Percentiles rank a stretch among this genome's conserved stretches.
Evolutionary conservation across 345 rosid species (phyloP).

Genomic region (Heritiera littoralis): DNA sequence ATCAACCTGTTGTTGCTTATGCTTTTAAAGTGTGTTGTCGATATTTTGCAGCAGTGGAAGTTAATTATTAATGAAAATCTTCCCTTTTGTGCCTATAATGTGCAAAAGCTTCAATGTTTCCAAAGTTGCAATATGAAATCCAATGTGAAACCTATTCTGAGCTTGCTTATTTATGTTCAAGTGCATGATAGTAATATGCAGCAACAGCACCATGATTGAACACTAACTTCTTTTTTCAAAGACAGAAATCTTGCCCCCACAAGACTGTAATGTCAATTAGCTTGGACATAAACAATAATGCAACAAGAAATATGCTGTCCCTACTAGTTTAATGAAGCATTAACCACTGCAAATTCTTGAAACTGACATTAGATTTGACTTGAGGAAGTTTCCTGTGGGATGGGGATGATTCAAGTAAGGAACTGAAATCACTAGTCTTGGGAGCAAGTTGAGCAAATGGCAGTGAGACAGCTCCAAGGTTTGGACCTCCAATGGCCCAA

Average conservation of each 20-base stretch:
- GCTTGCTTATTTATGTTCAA: not conserved
- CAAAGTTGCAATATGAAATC: constrained; percentile 11
- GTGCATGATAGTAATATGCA: not conserved
- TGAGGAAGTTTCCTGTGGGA: not conserved
- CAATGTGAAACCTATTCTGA: not conserved
- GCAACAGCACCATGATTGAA: not conserved
- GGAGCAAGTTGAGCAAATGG: no score
- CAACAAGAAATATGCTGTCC: not conserved
- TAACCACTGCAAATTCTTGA: not conserved
- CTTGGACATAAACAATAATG: not conserved
- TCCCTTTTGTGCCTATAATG: constrained; percentile 9
- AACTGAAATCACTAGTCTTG: no score
- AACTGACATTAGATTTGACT: not conserved
- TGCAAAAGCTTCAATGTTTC: not conserved
- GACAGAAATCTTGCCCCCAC: not conserved
- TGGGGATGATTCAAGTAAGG: not conserved
- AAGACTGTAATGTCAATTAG: not conserved
- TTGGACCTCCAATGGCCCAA: not conserved
- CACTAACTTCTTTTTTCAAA: not conserved
- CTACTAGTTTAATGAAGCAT: not conserved
- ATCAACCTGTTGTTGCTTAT: constrained; percentile 2
- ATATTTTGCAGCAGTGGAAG: not conserved
- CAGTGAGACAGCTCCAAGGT: no score
- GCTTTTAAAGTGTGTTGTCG: constrained; percentile 9
- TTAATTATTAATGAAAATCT: constrained; percentile 16